A percentile compares a stretch with the other conserved stretches of the same genome.
Evolutionary conservation across 257 asterid species (phyloP).

Genomic region (Petrea volubilis): DNA sequence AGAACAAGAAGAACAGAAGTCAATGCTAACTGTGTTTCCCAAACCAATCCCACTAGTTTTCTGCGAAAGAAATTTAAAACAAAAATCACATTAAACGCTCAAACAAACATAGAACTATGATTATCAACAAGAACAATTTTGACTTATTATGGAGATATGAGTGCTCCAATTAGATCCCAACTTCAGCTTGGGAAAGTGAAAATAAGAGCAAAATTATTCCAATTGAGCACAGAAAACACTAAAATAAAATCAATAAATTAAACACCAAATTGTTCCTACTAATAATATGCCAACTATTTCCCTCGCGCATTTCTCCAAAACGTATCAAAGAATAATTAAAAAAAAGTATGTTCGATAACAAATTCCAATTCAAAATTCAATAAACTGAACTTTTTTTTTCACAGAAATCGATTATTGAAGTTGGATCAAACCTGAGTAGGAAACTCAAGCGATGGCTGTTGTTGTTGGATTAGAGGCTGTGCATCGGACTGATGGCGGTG

Average conservation of each 20-base stretch:
- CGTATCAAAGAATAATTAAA: background rate
- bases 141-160: background rate
- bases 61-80: slow-evolving; percentile 43
- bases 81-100: slow-evolving; percentile 20
- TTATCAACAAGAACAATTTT: background rate
- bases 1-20: slow-evolving; percentile 93
- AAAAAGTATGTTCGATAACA: slow-evolving; percentile 4
- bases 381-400: background rate
- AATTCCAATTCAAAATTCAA: slow-evolving; percentile 12
- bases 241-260: background rate
- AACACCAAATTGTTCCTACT: background rate
- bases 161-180: background rate
- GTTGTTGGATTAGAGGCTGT: slow-evolving; percentile 49
- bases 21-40: slow-evolving; percentile 82
- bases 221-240: background rate
- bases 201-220: background rate
- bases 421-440: slow-evolving; percentile 61
- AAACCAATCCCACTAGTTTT: slow-evolving; percentile 60
- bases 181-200: background rate
- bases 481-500: slow-evolving; percentile 34
- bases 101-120: background rate
- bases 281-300: background rate
- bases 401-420: background rate
- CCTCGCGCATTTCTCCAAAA: background rate
- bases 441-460: slow-evolving; percentile 56